Percentiles rank a stretch among this genome's conserved stretches.
phyloP scores from a whole-genome alignment of 495 filamentous ascomycete genomes.

The Penicillium canescens region DNA sequence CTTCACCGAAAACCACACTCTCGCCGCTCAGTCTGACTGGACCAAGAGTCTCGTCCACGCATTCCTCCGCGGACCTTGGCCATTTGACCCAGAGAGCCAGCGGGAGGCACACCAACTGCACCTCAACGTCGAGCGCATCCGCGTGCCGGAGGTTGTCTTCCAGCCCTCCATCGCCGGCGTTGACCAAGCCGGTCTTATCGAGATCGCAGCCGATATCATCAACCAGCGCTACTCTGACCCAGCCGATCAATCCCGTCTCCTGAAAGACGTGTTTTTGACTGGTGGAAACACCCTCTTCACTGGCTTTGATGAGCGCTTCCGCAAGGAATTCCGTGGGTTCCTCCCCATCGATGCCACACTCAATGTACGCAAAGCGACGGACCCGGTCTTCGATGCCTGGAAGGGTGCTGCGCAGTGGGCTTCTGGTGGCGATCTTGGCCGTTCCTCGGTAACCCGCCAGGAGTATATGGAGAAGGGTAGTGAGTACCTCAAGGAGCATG shows the following conservation, averaged over 20 bases:
- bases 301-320: constrained; percentile 82
- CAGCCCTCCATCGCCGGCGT: constrained; percentile 93
- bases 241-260: constrained; percentile 59
- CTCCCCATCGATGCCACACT: constrained; percentile 69
- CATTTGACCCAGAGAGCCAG: constrained; percentile 78
- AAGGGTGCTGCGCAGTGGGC: constrained; percentile 85
- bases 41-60: constrained; percentile 85
- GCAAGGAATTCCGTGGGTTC: constrained; percentile 66
- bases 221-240: constrained; percentile 68
- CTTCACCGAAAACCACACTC: constrained; percentile 87
- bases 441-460: constrained; percentile 60
- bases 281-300: constrained; percentile 89
- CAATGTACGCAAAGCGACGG: constrained; percentile 64
- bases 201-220: constrained; percentile 84
- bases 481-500: constrained; percentile 88
- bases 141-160: constrained; percentile 93
- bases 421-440: constrained; percentile 32
- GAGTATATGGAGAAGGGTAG: constrained; percentile 84
- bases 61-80: constrained; percentile 82
- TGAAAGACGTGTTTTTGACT: constrained; percentile 88
- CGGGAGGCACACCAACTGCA: constrained; percentile 86
- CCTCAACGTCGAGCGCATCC: constrained; percentile 94
- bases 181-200: constrained; percentile 90
- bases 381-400: constrained; percentile 87
- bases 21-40: constrained; percentile 93